Percentiles rank a stretch among this genome's conserved stretches.
Evolutionary conservation across 768 basidiomycete species (phyloP).

Genomic region (Daedalea quercina): DNA sequence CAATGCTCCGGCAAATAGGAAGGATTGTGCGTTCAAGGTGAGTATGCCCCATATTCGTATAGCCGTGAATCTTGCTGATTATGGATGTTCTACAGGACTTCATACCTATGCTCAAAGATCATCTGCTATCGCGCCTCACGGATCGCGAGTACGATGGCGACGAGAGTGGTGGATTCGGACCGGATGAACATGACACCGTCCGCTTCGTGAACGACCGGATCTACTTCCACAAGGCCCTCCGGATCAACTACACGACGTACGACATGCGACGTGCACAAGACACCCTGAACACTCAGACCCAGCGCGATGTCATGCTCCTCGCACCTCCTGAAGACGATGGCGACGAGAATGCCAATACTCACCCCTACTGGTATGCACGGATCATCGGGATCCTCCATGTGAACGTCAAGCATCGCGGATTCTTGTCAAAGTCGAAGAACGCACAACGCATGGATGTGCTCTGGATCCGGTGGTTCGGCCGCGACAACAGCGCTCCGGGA

Average conservation of each 20-base stretch:
- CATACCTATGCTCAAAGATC: constrained; percentile 21
- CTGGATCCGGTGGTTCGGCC: constrained; percentile 34
- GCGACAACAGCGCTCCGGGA: constrained; percentile 16
- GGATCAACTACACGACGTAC: constrained; percentile 37
- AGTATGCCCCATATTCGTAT: constrained; percentile 3
- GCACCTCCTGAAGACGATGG: constrained; percentile 1
- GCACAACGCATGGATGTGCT: constrained; percentile 26
- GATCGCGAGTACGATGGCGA: constrained; percentile 20
- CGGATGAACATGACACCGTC: constrained; percentile 11
- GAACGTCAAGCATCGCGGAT: constrained; percentile 11
- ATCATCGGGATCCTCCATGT: constrained; percentile 24
- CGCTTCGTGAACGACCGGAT: constrained; percentile 18
- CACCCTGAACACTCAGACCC: constrained; percentile 29
- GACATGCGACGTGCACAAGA: constrained; percentile 37
- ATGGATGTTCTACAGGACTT: constrained; percentile 20
- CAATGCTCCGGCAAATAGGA: neutral
- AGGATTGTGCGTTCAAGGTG: constrained; percentile 26
- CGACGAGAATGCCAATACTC: neutral
- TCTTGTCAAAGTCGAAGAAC: neutral
- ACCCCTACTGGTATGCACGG: constrained; percentile 25
- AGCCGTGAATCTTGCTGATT: neutral
- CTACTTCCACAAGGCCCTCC: constrained; percentile 25
- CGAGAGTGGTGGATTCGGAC: constrained; percentile 19
- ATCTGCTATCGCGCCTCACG: constrained; percentile 23
- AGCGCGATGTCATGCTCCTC: constrained; percentile 27